Base-by-base conservation (phyloP, 2,329 filamentous ascomycete genomes). In the Daldinia sp. region DNA sequence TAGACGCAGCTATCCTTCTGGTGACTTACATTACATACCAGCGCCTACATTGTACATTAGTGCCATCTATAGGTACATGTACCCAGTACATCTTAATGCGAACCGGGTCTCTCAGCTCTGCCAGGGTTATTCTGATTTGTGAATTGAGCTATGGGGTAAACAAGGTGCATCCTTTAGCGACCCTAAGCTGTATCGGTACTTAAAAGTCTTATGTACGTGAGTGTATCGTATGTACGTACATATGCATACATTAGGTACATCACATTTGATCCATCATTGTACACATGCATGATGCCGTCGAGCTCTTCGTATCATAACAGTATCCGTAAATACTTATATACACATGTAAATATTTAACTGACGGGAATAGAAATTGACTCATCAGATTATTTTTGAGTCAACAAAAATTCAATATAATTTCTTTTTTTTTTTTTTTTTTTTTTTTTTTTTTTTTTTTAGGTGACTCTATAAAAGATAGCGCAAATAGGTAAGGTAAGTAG, bases 21-120 rank as follows among this genome's bases (percentile, higher is more conserved):
- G 61, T 69, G 58, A 57, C 63, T 70, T 65, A 65, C 72, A 74
- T 74, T 69, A 66, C 44, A 64, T 46, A 23, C 28, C 42, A 48
- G 30, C n/a, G 28, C 26, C 20, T 56, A 56, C 37, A 41, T 56
- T 42, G 53, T 56, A 41, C 37, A 56, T 61, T 44, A 56, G 53
- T 41, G 51, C 41, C 39, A 51, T 57, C 57, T 35, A 46, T 57
- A 39, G 30, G 20, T 20, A 51, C n/a, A 7, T 46, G 46, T 37
- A 37, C 23, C 57, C 6, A 15, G 12, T 44, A 56, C 33, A 51
- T n/a, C 23, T 53, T 53, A 59, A 66, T 61, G 44, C 42, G 30
- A 41, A 35, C 30, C 30, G 10, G 51, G 51, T 37, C 30, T 54
- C 1, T n/a, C n/a, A 54, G 30, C 30, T 54, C 10, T 20, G 18